phyloP scores from a whole-genome alignment of 768 basidiomycete genomes.

The Serendipita sp. region DNA sequence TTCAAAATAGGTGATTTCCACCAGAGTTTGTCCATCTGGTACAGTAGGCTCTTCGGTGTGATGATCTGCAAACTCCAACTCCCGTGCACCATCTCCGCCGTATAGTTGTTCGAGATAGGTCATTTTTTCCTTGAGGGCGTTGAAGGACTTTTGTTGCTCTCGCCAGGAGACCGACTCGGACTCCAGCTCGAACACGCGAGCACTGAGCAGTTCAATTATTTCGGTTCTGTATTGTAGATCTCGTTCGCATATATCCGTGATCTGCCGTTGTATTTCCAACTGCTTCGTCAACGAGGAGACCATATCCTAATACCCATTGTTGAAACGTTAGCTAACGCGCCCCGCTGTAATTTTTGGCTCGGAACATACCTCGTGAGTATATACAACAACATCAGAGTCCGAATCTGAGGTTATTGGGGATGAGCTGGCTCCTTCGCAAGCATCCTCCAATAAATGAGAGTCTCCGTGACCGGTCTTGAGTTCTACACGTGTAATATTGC shows the following conservation, averaged over 20 bases:
- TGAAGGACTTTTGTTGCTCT: neutral
- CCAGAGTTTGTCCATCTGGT: neutral
- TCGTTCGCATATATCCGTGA: neutral
- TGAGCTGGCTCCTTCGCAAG: neutral
- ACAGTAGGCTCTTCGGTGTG: neutral
- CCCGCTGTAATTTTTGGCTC: neutral
- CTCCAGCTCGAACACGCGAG: neutral
- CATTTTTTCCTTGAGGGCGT: neutral
- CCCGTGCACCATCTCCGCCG: neutral
- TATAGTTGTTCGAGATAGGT: neutral
- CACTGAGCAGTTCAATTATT: constrained; percentile 1
- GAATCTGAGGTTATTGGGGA: neutral
- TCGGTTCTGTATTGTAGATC: neutral
- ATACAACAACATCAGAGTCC: neutral
- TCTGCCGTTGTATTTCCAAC: neutral
- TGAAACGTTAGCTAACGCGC: neutral
- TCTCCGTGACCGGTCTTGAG: neutral
- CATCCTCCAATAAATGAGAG: neutral
- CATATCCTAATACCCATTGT: neutral
- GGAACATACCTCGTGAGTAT: neutral
- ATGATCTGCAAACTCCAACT: neutral
- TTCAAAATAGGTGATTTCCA: neutral
- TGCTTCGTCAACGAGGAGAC: constrained; percentile 1
- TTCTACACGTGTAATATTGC: neutral
- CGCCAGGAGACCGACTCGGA: neutral